Conservation (phyloP, 1,139 yeast genomes). For the Arxiozyma heterogenica region DNA sequence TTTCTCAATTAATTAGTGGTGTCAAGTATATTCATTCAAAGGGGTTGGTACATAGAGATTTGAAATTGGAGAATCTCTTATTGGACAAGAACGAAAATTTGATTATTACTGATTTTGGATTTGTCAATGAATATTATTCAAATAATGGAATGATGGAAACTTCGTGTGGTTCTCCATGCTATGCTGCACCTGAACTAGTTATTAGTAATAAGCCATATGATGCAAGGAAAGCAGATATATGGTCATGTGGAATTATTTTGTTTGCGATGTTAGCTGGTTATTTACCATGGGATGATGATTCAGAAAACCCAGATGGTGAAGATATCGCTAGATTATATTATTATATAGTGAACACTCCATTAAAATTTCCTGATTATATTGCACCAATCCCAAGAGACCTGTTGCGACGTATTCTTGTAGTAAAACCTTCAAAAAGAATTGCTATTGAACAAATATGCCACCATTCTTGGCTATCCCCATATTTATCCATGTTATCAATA, state of each 20-base stretch:
- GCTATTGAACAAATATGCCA: slow-evolving; percentile 58
- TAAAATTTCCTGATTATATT: slow-evolving; percentile 92
- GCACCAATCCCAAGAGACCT: slow-evolving; percentile 88
- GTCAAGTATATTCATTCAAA: slow-evolving; percentile 74
- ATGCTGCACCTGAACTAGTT: slow-evolving; percentile 96
- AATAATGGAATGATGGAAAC: slow-evolving; percentile 83
- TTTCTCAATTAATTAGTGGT: slow-evolving; percentile 90
- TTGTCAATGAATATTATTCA: slow-evolving; percentile 76
- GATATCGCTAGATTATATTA: slow-evolving; percentile 84
- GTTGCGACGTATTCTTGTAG: slow-evolving; percentile 70
- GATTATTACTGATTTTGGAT: slow-evolving; percentile 73
- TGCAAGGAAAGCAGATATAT: slow-evolving; percentile 87
- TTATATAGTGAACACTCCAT: slow-evolving; percentile 81
- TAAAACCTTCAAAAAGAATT: slow-evolving; percentile 60
- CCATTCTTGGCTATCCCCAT: slow-evolving; percentile 83
- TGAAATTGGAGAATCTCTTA: slow-evolving; percentile 66
- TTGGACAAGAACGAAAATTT: slow-evolving; percentile 57
- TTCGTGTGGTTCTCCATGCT: slow-evolving; percentile 96
- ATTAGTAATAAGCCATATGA: slow-evolving; percentile 78
- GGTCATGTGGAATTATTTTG: slow-evolving; percentile 93
- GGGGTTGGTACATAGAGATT: slow-evolving; percentile 65
- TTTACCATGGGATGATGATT: slow-evolving; percentile 95
- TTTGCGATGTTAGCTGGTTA: slow-evolving; percentile 99
- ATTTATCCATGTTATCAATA: slow-evolving; percentile 75
- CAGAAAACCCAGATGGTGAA: slow-evolving; percentile 91